Conservation (phyloP, 805 yeast species). For the Candida argentea region DNA sequence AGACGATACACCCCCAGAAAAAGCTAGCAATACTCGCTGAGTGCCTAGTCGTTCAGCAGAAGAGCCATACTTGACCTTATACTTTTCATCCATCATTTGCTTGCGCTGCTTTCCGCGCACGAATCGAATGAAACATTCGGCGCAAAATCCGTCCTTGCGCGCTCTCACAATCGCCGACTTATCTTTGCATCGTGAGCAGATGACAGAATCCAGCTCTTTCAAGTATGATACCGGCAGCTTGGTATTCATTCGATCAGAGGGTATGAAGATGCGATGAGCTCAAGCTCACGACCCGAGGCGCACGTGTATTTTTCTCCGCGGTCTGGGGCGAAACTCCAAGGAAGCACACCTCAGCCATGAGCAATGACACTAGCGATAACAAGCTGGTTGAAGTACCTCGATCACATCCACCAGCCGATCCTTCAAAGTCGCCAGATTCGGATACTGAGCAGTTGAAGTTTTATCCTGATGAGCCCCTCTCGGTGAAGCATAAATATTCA, state of each 20-base stretch:
- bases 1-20: slow-evolving; percentile 62
- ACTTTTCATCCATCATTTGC: slow-evolving; percentile 62
- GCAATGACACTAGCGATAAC: no score
- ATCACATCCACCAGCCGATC: no score
- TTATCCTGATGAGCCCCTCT: slow-evolving; percentile 85
- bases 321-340: no score
- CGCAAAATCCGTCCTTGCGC: slow-evolving; percentile 59
- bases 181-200: slow-evolving; percentile 43
- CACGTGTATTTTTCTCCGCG: no score
- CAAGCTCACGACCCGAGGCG: no score
- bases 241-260: no score
- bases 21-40: slow-evolving; percentile 45
- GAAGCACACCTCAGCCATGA: no score
- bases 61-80: slow-evolving; percentile 56
- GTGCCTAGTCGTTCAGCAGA: slow-evolving; percentile 19
- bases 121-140: slow-evolving; percentile 59
- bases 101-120: slow-evolving; percentile 73
- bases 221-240: slow-evolving; percentile 8
- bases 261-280: no score
- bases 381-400: no score
- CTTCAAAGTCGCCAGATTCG: no score
- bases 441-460: slow-evolving; percentile 50
- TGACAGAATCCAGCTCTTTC: slow-evolving; percentile 7
- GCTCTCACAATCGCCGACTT: slow-evolving; percentile 35
- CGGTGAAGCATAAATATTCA: slow-evolving; percentile 52